phyloP scores from a whole-genome alignment of 2,329 filamentous ascomycete species.

The Aspergillus sp. region DNA sequence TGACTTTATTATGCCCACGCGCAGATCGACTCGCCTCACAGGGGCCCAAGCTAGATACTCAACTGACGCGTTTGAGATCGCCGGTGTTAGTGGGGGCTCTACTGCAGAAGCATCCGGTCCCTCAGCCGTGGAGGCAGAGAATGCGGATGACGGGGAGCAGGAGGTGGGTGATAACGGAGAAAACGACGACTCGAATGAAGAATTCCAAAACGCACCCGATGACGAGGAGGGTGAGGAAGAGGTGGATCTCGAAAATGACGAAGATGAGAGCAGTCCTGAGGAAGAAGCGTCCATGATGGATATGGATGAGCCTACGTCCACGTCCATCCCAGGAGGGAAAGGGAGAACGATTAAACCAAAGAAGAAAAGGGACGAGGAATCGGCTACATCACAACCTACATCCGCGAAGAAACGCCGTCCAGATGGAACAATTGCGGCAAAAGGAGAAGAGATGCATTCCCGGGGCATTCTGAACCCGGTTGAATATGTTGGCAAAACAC shows the following conservation, averaged over 20 bases:
- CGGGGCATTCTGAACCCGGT: slow-evolving; percentile 30
- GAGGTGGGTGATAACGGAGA: too few species aligned
- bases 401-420: slow-evolving; percentile 9
- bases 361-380: not conserved
- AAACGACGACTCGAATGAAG: slow-evolving; percentile 25
- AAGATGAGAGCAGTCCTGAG: slow-evolving; percentile 7
- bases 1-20: slow-evolving; percentile 16
- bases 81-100: slow-evolving; percentile 25
- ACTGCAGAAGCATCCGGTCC: slow-evolving; percentile 8
- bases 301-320: slow-evolving; percentile 1
- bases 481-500: slow-evolving; percentile 34
- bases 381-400: slow-evolving; percentile 1
- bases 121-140: slow-evolving; percentile 4
- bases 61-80: slow-evolving; percentile 27
- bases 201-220: slow-evolving; percentile 22
- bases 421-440: slow-evolving; percentile 13
- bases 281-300: slow-evolving; percentile 8
- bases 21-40: slow-evolving; percentile 29
- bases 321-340: not conserved
- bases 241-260: slow-evolving; percentile 11
- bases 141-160: slow-evolving; percentile 6
- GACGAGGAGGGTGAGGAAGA: slow-evolving; percentile 14
- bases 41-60: slow-evolving; percentile 26
- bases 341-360: not conserved
- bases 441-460: slow-evolving; percentile 24